phyloP scores from a whole-genome alignment of 1,139 yeast genomes.

The Debaryomycetaceae sp. region DNA sequence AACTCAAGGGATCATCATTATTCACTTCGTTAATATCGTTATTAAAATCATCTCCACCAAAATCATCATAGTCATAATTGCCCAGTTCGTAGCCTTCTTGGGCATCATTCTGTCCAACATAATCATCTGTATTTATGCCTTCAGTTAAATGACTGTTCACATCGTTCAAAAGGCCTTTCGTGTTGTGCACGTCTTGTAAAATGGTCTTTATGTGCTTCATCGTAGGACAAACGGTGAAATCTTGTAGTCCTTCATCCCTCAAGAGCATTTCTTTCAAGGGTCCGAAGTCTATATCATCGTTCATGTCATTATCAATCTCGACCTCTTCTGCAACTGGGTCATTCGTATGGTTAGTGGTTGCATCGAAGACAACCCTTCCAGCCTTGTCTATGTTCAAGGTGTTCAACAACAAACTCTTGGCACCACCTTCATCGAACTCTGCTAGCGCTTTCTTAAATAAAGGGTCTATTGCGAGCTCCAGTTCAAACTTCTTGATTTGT shows the following conservation, averaged over 20 bases:
- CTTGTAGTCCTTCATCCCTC: constrained; percentile 32
- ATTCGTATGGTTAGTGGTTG: constrained; percentile 30
- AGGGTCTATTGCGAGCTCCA: constrained; percentile 81
- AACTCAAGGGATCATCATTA: constrained; percentile 15
- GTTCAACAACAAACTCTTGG: constrained; percentile 75
- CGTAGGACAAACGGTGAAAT: constrained; percentile 58
- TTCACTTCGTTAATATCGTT: constrained; percentile 11
- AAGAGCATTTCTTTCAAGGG: constrained; percentile 23
- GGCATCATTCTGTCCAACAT: constrained; percentile 10
- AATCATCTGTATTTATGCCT: constrained; percentile 11
- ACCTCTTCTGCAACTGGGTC: constrained; percentile 15
- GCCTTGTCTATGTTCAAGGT: constrained; percentile 56
- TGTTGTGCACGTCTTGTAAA: constrained; percentile 54
- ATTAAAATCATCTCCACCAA: constrained; percentile 16
- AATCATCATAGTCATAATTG: constrained; percentile 25
- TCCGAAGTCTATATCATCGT: constrained; percentile 5
- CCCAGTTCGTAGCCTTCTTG: constrained; percentile 15
- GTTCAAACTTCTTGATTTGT: constrained; percentile 67
- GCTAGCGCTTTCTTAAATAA: constrained; percentile 84
- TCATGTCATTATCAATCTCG: constrained; percentile 2
- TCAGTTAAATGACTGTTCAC: constrained; percentile 36
- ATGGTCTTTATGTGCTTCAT: constrained; percentile 55
- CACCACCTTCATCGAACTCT: constrained; percentile 95
- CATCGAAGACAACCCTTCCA: constrained; percentile 66
- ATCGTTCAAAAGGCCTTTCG: constrained; percentile 49